Conservation (phyloP, 805 yeast genomes). For the Candida boidinii region DNA sequence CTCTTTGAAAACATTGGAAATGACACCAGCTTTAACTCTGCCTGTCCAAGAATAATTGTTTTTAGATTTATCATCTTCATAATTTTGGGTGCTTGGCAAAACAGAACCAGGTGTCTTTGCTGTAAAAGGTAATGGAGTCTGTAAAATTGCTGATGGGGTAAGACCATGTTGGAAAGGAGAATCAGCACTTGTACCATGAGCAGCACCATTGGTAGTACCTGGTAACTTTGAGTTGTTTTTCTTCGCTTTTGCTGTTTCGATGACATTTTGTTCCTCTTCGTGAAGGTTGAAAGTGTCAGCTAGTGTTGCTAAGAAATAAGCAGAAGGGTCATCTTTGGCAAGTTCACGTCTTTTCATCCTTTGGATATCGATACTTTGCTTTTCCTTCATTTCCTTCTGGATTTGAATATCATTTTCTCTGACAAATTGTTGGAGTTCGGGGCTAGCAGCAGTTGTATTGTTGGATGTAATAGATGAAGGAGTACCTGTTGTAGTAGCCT, state of each 20-base stretch:
- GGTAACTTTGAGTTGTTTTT: constrained; percentile 6
- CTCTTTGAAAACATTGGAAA: constrained; percentile 37
- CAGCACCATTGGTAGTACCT: constrained; percentile 2
- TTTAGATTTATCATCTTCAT: no score
- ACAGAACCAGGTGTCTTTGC: constrained; percentile 23
- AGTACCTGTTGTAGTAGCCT: constrained; percentile 2
- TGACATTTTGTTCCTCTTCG: constrained; percentile 24
- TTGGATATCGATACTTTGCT: constrained; percentile 27
- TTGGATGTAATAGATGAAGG: background rate
- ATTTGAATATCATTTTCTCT: constrained; percentile 22
- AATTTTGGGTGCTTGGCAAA: background rate
- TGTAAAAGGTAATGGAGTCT: constrained; percentile 28
- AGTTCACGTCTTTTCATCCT: constrained; percentile 38
- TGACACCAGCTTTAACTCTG: constrained; percentile 35
- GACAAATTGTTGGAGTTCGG: constrained; percentile 21
- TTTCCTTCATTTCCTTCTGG: constrained; percentile 19
- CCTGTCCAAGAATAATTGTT: constrained; percentile 22
- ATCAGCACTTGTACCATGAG: constrained; percentile 5
- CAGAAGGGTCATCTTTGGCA: constrained; percentile 35
- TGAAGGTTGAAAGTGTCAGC: constrained; percentile 41
- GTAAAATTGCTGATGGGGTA: constrained; percentile 30
- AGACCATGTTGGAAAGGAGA: constrained; percentile 12
- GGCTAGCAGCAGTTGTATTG: constrained; percentile 10
- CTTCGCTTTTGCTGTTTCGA: constrained; percentile 3
- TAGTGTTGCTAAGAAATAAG: constrained; percentile 41